Evolutionary conservation across 1,284 basidiomycete genomes (phyloP).

Genomic region (Trametes hirsuta): DNA sequence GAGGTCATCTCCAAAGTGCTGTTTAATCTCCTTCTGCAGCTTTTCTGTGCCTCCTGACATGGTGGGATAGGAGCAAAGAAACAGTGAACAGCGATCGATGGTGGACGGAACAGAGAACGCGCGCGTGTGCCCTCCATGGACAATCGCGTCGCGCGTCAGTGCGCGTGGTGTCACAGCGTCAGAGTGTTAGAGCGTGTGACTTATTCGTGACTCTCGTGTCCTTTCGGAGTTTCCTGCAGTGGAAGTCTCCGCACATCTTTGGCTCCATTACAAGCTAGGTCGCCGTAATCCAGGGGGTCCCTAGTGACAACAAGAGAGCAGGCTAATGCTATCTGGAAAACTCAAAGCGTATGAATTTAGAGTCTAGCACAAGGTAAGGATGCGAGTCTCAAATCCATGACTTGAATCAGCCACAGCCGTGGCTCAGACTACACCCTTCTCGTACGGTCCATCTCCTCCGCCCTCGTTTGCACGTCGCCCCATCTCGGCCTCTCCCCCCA

Average conservation of each 20-base stretch:
- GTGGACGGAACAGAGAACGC: neutral
- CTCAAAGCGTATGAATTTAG: too few relatives aligned
- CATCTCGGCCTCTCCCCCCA: conserved; percentile 14
- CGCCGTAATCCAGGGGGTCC: too few relatives aligned
- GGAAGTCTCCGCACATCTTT: too few relatives aligned
- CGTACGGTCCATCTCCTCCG: conserved; percentile 7
- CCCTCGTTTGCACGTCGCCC: conserved; percentile 9
- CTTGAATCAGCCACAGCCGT: neutral
- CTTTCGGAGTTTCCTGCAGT: too few relatives aligned
- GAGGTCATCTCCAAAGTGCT: conserved; percentile 20
- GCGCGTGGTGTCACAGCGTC: conserved; percentile 4
- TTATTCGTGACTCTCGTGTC: neutral
- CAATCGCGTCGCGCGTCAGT: conserved; percentile 5
- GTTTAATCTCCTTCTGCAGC: conserved; percentile 14
- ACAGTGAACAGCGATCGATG: neutral
- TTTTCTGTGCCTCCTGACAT: conserved; percentile 1
- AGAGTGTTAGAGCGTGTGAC: neutral
- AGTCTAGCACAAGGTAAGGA: too few relatives aligned
- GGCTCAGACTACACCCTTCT: neutral
- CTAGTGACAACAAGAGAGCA: too few relatives aligned
- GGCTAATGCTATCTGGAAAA: too few relatives aligned
- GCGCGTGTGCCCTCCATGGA: too few relatives aligned
- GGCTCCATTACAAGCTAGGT: too few relatives aligned
- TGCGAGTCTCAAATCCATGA: too few relatives aligned
- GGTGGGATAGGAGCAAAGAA: neutral